Percentiles rank a stretch among this genome's conserved stretches.
These are phyloP conservation scores for Sphenostylis stenocarpa DNA, from an alignment of 306 rosid genomes.

Conservation along the genomic window DNA sequence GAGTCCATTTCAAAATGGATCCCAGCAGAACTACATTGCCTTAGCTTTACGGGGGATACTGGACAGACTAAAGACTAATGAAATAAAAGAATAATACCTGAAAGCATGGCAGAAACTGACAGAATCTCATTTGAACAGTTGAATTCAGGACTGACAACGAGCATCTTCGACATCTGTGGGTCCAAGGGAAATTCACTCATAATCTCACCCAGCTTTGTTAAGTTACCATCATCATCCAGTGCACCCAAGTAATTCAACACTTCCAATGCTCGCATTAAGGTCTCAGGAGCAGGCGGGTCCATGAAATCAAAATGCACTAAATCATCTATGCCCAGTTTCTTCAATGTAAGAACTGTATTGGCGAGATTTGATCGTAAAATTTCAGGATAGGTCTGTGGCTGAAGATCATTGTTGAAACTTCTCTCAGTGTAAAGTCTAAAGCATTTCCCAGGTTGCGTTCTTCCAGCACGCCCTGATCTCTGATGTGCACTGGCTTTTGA, in stretches of 20 bases:
- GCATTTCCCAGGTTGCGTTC: conserved; percentile 95
- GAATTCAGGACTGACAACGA: conserved; percentile 86
- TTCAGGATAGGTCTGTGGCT: conserved; percentile 94
- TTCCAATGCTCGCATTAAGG: conserved; percentile 92
- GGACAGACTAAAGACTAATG: conserved; percentile 32
- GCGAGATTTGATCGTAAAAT: conserved; percentile 92
- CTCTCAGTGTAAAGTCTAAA: conserved; percentile 87
- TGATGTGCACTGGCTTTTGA: conserved; percentile 97
- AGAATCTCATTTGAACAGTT: conserved; percentile 91
- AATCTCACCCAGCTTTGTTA: conserved; percentile 85
- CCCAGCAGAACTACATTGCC: conserved; percentile 36
- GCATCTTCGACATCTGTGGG: conserved; percentile 99
- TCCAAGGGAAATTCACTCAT: conserved; percentile 96
- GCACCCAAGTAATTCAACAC: conserved; percentile 95
- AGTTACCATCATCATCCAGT: conserved; percentile 90
- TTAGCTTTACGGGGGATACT: conserved; percentile 18
- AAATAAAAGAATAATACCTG: conserved; percentile 60
- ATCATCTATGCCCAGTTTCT: conserved; percentile 91
- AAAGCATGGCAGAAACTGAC: conserved; percentile 87
- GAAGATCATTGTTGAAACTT: conserved; percentile 86
- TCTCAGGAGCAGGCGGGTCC: conserved; percentile 99
- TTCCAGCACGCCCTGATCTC: conserved; percentile 96
- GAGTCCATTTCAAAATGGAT: conserved; percentile 39
- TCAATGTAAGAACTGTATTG: conserved; percentile 85
- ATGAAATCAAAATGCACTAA: conserved; percentile 95